These are phyloP conservation scores for Xylariaceae sp. DNA, from an alignment of 2,329 filamentous ascomycete species.

Conservation along the genomic window DNA sequence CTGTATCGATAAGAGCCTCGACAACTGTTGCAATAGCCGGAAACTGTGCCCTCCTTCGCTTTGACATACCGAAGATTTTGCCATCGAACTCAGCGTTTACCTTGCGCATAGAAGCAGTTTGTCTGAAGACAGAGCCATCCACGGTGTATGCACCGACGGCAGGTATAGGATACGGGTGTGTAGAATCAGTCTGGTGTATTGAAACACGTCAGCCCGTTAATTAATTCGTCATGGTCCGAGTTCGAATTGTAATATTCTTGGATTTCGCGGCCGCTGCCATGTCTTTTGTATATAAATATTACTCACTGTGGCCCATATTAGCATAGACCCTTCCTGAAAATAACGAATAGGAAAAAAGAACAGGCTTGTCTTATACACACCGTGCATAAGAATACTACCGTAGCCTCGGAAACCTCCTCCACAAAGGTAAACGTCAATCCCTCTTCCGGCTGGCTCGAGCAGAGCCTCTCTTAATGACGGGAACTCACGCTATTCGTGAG, in stretches of 20 bases:
- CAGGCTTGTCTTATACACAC: too few species aligned
- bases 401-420: slow-evolving; percentile 90
- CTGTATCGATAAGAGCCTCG: slow-evolving; percentile 65
- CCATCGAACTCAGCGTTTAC: slow-evolving; percentile 49
- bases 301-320: too few species aligned
- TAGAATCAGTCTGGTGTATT: slow-evolving; percentile 51
- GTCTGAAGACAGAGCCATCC: slow-evolving; percentile 56
- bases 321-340: too few species aligned
- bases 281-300: too few species aligned
- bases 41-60: slow-evolving; percentile 75
- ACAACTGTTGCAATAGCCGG: slow-evolving; percentile 80
- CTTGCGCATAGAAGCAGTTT: slow-evolving; percentile 50
- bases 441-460: slow-evolving; percentile 31
- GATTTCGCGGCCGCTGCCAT: too few species aligned
- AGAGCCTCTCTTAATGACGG: slow-evolving; percentile 49
- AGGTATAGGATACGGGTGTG: slow-evolving; percentile 78
- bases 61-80: slow-evolving; percentile 75
- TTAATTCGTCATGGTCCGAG: too few species aligned
- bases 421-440: slow-evolving; percentile 76
- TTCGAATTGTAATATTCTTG: too few species aligned
- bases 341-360: too few species aligned
- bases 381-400: slow-evolving; percentile 81
- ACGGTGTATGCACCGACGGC: slow-evolving; percentile 78
- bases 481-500: slow-evolving; percentile 32
- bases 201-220: too few species aligned